phyloP scores from a whole-genome alignment of 1,139 yeast species.

The Wickerhamomyces sp. region DNA sequence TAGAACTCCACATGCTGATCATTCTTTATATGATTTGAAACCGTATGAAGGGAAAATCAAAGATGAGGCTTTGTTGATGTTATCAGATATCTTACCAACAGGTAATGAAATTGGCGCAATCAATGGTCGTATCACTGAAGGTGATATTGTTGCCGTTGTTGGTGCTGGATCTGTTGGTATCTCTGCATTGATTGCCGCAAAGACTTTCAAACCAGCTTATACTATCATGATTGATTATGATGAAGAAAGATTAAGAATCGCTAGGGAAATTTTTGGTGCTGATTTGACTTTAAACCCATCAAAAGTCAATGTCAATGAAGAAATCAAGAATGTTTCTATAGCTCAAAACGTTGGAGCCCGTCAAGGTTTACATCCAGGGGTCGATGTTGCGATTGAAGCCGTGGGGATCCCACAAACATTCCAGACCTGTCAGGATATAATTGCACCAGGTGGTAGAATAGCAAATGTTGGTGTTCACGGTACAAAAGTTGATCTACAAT shows the following conservation, averaged over 20 bases:
- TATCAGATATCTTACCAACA: constrained; percentile 41
- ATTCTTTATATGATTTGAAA: constrained; percentile 26
- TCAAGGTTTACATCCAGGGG: constrained; percentile 31
- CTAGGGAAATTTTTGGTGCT: constrained; percentile 38
- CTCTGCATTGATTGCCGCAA: constrained; percentile 36
- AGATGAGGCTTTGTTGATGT: constrained; percentile 36
- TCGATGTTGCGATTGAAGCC: constrained; percentile 46
- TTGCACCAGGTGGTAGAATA: constrained; percentile 42
- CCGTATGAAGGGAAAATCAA: constrained; percentile 29
- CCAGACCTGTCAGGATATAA: constrained; percentile 38
- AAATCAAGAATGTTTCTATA: constrained; percentile 25
- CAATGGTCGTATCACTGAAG: constrained; percentile 33
- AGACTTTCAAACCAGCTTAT: constrained; percentile 32
- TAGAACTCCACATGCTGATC: constrained; percentile 39
- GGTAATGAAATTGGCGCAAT: constrained; percentile 43
- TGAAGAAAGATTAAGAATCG: constrained; percentile 36
- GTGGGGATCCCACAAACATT: constrained; percentile 44
- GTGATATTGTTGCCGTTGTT: constrained; percentile 42
- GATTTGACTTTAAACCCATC: constrained; percentile 35
- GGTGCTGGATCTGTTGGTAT: constrained; percentile 48
- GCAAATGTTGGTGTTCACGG: constrained; percentile 48
- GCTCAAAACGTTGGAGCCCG: constrained; percentile 19
- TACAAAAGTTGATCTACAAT: constrained; percentile 34
- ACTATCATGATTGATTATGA: constrained; percentile 40
- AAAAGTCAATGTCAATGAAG: constrained; percentile 27